Evolutionary conservation across 75 land plant genomes (phyloP), one percentile per base, ranked within the genome.

Genomic region (Isoetes taiwanensis): DNA sequence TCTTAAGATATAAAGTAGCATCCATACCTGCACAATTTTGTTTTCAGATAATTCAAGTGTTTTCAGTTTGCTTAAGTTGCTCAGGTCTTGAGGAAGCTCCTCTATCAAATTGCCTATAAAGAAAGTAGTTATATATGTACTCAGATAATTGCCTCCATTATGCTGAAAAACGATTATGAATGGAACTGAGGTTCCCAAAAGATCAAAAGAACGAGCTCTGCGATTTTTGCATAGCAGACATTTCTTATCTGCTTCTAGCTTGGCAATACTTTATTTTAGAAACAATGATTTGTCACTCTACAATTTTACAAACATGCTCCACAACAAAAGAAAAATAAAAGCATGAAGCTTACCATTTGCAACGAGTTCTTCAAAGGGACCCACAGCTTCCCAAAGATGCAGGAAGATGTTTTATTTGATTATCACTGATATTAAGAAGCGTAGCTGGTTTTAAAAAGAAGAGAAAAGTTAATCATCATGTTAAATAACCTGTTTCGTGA

Each of bases 351-450:
- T 72, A 86, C 97, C 94, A 73, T 80, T 81, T 39, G 94, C 97
- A 59, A 83, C 75, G 32, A 91, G 58, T 58, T 91, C 97, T 64
- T 91, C 97, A 56, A 91, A 70, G 12, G 94, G 83, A 52, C n/a
- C 64, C 72, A 59, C 97, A 91, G 60, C 81, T 81, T 12, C 97
- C 97, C 53, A 91, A 66, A 32, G 97, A n/a, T n/a, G 76, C 87
- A 20, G 97, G 97, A 59, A 91, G 75, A 52, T 56, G 34, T 58
- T 67, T 81, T 11, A 91, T 42, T 52, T 68, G 69, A 62, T 91
- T 91, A 32, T 70, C 65, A 38, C 89, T 87, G 48, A 80, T 78
- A 74, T 91, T 81, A 62, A 91, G 58, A 26, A 79, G 76, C 37
- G n/a, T n/a, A n/a, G n/a, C 97, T 91, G 80, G 69, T 80, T 28